Percentiles rank a stretch among this genome's conserved stretches.
phyloP scores from a whole-genome alignment of 108 stramenopile genomes.

The Nitzschia sp. region DNA sequence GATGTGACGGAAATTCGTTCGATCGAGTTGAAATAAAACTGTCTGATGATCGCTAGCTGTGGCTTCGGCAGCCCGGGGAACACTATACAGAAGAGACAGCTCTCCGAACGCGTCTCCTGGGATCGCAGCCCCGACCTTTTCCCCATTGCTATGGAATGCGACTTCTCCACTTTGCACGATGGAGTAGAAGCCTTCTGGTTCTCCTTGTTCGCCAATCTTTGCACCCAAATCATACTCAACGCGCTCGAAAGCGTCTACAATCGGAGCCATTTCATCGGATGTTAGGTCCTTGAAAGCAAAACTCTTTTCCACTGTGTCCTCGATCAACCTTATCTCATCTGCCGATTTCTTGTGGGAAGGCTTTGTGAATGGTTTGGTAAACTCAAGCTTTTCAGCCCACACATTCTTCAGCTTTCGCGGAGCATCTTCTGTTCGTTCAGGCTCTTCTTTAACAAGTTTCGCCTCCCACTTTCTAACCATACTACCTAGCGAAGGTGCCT shows the following conservation, averaged over 20 bases:
- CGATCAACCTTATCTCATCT: constrained; percentile 55
- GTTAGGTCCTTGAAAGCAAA: constrained; percentile 69
- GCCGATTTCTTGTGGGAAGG: constrained; percentile 53
- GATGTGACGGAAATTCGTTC: constrained; percentile 66
- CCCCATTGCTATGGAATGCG: constrained; percentile 57
- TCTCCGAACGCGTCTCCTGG: constrained; percentile 84
- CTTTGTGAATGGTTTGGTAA: constrained; percentile 28
- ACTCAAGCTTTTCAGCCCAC: constrained; percentile 10
- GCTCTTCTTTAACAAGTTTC: constrained; percentile 4
- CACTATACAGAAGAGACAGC: constrained; percentile 81
- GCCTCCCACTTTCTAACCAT: constrained; percentile 7
- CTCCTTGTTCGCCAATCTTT: constrained; percentile 72
- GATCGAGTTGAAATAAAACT: constrained; percentile 61
- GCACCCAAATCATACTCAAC: constrained; percentile 36
- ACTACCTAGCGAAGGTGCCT: not conserved
- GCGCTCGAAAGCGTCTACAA: constrained; percentile 71
- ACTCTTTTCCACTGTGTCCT: constrained; percentile 48
- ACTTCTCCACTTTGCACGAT: constrained; percentile 72
- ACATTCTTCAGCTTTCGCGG: constrained; percentile 14
- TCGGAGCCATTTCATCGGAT: constrained; percentile 42
- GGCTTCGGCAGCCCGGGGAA: constrained; percentile 78
- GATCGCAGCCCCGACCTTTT: constrained; percentile 53
- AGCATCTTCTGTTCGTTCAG: not conserved
- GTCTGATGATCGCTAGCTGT: constrained; percentile 39
- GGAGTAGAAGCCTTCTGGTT: constrained; percentile 75